These are phyloP conservation scores for Cairneyella variabilis DNA, from an alignment of 495 filamentous ascomycete genomes.

Conservation along the genomic window DNA sequence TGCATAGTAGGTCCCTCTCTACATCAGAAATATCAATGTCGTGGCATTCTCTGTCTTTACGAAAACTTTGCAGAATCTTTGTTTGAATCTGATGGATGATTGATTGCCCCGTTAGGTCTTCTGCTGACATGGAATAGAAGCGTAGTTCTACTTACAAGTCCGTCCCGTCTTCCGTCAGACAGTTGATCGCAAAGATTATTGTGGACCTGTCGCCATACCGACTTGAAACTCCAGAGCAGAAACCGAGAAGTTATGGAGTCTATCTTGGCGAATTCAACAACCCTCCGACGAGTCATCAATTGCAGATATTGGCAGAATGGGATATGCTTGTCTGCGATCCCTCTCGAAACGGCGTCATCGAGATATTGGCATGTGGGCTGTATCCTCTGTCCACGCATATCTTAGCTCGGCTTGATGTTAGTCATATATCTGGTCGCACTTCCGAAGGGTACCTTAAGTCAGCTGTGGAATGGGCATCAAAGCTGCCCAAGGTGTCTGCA, in stretches of 20 bases:
- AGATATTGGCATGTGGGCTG: conserved; percentile 26
- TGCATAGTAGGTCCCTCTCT: conserved; percentile 4
- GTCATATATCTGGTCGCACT: neutral
- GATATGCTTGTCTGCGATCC: conserved; percentile 41
- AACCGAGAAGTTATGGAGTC: conserved; percentile 39
- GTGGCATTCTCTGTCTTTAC: too few relatives aligned
- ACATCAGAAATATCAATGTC: too few relatives aligned
- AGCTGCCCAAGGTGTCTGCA: neutral
- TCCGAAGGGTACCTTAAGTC: neutral
- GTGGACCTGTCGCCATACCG: neutral
- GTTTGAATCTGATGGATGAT: too few relatives aligned
- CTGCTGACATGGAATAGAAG: conserved; percentile 2
- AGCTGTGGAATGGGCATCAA: conserved; percentile 3
- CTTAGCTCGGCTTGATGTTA: conserved; percentile 10
- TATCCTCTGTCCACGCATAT: conserved; percentile 9
- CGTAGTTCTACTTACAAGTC: neutral
- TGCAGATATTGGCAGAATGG: conserved; percentile 38
- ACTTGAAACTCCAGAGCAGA: neutral
- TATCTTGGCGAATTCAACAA: conserved; percentile 38
- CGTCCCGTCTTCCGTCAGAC: conserved; percentile 1
- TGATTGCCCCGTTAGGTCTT: too few relatives aligned
- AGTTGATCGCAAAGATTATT: neutral
- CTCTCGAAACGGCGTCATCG: conserved; percentile 32
- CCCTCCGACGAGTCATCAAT: conserved; percentile 33
- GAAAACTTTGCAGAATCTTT: too few relatives aligned